Evolutionary conservation across 2,329 filamentous ascomycete species (phyloP), one percentile per base, ranked within the genome.

Genomic region (Mycosphaerella sp.): DNA sequence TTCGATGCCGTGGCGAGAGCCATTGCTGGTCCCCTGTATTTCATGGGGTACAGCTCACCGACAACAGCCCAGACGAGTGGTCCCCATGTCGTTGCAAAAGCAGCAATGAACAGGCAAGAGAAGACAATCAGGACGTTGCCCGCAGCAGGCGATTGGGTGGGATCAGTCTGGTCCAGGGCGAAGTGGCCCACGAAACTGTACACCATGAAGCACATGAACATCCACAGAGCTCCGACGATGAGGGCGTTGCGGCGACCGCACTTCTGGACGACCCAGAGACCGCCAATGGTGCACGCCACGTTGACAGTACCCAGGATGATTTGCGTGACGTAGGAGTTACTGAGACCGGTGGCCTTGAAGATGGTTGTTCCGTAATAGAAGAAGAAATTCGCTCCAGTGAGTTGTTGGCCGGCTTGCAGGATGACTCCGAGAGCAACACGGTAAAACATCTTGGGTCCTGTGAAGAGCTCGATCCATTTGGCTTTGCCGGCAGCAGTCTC

Each of bases 131-230:
- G 61, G 36, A 67, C 61, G 51, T 63, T 67, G 34, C 66, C 66
- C 12, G 67, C 61, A 9, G 59, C 57, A 4, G 62, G 61, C 11
- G 62, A 63, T 40, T 63, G 65, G 10, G 54, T 23, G 8, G 59
- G 59, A 10, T 45, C 42, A 3, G 36, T 48, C 3, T 61, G 53
- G 51, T 62, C 56, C 17, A 67, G 59, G n/a, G 58, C 50, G 44
- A 63, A 67, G 45, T 64, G 56, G 40, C 66, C 65, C 14, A 70
- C 65, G 17, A 65, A 66, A 5, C 68, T 61, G 56, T 84, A 78
- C 56, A 87, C 76, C 64, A 86, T 71, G 71, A 90, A 90, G 69
- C 89, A 69, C 59, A 69, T 64, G 57, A 68, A 66, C 55, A 67
- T 66, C 66, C 68, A 70, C 3, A 59, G 60, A 2, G 74, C 75